A percentile compares a stretch with the other conserved stretches of the same genome.
These are phyloP conservation scores for Corymbia maculata DNA, from an alignment of 345 rosid genomes.

Conservation along the genomic window DNA sequence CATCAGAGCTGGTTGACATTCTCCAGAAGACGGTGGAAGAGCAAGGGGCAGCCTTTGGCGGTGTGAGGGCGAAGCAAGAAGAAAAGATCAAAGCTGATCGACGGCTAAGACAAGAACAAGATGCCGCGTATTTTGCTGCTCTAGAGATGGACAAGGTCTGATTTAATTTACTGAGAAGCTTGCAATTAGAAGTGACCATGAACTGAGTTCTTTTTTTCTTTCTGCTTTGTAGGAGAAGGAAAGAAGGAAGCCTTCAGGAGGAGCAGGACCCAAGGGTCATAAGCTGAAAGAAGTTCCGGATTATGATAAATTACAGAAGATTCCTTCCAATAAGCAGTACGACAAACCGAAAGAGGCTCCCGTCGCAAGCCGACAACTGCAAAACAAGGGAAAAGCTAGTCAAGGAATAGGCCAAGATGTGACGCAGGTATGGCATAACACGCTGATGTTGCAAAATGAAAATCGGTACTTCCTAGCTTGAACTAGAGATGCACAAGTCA, in stretches of 20 bases:
- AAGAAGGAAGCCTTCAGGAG: constrained; percentile 6
- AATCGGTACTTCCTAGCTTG: background rate
- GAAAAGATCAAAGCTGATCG: constrained; percentile 34
- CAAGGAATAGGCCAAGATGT: constrained; percentile 20
- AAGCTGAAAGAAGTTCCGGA: constrained; percentile 10
- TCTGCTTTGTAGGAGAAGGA: constrained; percentile 30
- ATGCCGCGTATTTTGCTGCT: constrained; percentile 48
- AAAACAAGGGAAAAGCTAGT: background rate
- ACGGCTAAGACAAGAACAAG: constrained; percentile 43
- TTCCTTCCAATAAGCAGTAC: constrained; percentile 3
- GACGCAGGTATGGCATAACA: constrained; percentile 21
- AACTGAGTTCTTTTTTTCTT: background rate
- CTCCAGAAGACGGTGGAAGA: constrained; percentile 54
- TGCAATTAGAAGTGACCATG: background rate
- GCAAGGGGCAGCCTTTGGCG: constrained; percentile 45
- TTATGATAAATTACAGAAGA: constrained; percentile 2
- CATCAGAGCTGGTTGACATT: constrained; percentile 42
- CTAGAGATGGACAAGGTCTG: constrained; percentile 35
- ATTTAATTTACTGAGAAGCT: background rate
- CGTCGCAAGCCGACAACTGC: constrained; percentile 1
- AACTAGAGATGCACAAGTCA: background rate
- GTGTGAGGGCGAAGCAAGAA: constrained; percentile 16
- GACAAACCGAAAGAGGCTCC: constrained; percentile 11
- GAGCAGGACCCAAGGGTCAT: background rate
- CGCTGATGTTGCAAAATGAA: background rate